Percentiles rank a stretch among this genome's conserved stretches.
These are phyloP conservation scores for Corrigiola litoralis DNA, from an alignment of 179 eudicot genomes.

Conservation along the genomic window DNA sequence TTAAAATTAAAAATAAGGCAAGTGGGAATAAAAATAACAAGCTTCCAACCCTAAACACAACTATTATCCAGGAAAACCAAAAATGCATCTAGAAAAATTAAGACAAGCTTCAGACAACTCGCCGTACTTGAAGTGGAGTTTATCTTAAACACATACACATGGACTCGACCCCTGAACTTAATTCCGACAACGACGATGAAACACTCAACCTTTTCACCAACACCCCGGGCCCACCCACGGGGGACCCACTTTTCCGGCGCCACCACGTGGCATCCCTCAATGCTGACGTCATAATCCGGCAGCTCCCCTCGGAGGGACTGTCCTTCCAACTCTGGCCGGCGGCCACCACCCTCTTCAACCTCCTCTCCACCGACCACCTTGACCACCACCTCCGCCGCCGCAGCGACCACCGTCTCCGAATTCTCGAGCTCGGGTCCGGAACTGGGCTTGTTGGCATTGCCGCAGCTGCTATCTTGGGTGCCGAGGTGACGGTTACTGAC, in stretches of 20 bases:
- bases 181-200: slow-evolving; percentile 2
- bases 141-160: not conserved
- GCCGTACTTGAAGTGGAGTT: too few species aligned
- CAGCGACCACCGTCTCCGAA: slow-evolving; percentile 31
- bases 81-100: too few species aligned
- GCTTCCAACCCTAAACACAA: too few species aligned
- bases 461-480: slow-evolving; percentile 62
- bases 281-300: slow-evolving; percentile 48
- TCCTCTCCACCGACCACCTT: slow-evolving; percentile 39
- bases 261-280: slow-evolving; percentile 42
- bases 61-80: too few species aligned
- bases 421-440: slow-evolving; percentile 84
- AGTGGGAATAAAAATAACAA: too few species aligned
- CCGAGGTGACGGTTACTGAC: slow-evolving; percentile 73
- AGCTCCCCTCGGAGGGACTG: slow-evolving; percentile 61
- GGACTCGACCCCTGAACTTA: not conserved
- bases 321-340: slow-evolving; percentile 92
- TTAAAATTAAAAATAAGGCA: too few species aligned
- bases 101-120: too few species aligned
- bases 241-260: slow-evolving; percentile 16
- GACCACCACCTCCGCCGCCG: slow-evolving; percentile 17
- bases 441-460: slow-evolving; percentile 79
- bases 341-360: slow-evolving; percentile 53
- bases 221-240: too few species aligned
- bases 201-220: not conserved